phyloP scores from a whole-genome alignment of 2,329 filamentous ascomycete genomes.

The Cordyceps farinosa region DNA sequence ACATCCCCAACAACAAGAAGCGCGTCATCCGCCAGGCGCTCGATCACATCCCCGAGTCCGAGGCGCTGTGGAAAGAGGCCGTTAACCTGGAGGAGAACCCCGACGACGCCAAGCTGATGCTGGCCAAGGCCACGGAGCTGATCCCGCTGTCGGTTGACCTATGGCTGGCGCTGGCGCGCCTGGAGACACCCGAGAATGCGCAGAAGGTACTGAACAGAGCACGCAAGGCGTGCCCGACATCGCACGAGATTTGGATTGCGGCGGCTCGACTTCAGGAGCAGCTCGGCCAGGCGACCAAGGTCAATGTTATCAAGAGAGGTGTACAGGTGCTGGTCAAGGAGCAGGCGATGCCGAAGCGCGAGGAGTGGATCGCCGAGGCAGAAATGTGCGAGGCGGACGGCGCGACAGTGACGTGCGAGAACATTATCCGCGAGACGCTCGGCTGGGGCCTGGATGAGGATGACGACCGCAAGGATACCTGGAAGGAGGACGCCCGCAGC shows the following conservation, averaged over 20 bases:
- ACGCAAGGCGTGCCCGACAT: slow-evolving; percentile 88
- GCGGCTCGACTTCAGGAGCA: slow-evolving; percentile 89
- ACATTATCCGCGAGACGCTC: slow-evolving; percentile 88
- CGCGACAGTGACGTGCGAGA: slow-evolving; percentile 77
- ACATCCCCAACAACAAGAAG: slow-evolving; percentile 79
- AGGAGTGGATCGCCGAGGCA: slow-evolving; percentile 94
- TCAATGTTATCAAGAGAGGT: slow-evolving; percentile 93
- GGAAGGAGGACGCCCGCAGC: slow-evolving; percentile 86
- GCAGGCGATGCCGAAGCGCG: slow-evolving; percentile 92
- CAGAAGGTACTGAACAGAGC: slow-evolving; percentile 95
- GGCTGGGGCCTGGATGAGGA: slow-evolving; percentile 94
- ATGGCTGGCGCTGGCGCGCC: slow-evolving; percentile 87
- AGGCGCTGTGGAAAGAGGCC: slow-evolving; percentile 95
- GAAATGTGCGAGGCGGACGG: slow-evolving; percentile 94
- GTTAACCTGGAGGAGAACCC: slow-evolving; percentile 93
- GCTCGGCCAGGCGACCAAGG: slow-evolving; percentile 69
- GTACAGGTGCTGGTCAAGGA: slow-evolving; percentile 85
- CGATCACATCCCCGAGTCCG: slow-evolving; percentile 89
- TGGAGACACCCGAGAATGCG: slow-evolving; percentile 87
- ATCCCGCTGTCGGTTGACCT: slow-evolving; percentile 91
- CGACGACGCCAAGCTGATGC: slow-evolving; percentile 78
- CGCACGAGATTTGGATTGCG: slow-evolving; percentile 94
- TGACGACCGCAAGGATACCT: slow-evolving; percentile 91
- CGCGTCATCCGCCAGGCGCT: slow-evolving; percentile 87
- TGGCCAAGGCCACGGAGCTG: slow-evolving; percentile 93